Evolutionary conservation across 768 basidiomycete genomes (phyloP).

Genomic region (Scleroderma bovista): DNA sequence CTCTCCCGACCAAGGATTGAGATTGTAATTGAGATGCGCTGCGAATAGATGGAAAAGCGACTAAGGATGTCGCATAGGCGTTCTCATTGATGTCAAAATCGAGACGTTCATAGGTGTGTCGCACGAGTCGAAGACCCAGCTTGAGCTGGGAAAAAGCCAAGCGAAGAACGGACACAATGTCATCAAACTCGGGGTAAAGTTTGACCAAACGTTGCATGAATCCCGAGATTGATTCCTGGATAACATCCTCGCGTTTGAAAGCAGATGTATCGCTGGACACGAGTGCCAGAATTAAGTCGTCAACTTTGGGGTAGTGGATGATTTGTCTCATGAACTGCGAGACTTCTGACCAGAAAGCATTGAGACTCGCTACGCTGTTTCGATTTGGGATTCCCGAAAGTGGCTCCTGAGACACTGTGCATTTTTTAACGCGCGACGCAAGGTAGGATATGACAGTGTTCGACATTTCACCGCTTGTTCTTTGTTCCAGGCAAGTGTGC

Average conservation of each 20-base stretch:
- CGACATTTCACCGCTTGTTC: conserved; percentile 48
- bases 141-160: conserved; percentile 61
- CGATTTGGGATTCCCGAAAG: conserved; percentile 30
- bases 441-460: conserved; percentile 50
- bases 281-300: conserved; percentile 40
- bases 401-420: conserved; percentile 17
- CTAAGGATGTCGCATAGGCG: conserved; percentile 31
- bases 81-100: conserved; percentile 14
- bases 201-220: conserved; percentile 68
- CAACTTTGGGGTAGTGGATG: conserved; percentile 42
- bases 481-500: conserved; percentile 49
- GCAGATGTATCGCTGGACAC: conserved; percentile 33
- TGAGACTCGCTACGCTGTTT: conserved; percentile 43
- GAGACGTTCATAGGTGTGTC: conserved; percentile 19
- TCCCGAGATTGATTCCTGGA: conserved; percentile 75
- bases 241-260: conserved; percentile 53
- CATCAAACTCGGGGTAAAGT: conserved; percentile 64
- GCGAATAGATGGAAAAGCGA: conserved; percentile 49
- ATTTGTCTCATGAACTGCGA: conserved; percentile 66
- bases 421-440: conserved; percentile 26
- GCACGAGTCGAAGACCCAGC: conserved; percentile 63
- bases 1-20: conserved; percentile 7
- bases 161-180: conserved; percentile 64
- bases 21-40: conserved; percentile 35
- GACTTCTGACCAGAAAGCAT: conserved; percentile 72